Evolutionary conservation across 768 basidiomycete genomes (phyloP).

Genomic region (Paxillus involutus): DNA sequence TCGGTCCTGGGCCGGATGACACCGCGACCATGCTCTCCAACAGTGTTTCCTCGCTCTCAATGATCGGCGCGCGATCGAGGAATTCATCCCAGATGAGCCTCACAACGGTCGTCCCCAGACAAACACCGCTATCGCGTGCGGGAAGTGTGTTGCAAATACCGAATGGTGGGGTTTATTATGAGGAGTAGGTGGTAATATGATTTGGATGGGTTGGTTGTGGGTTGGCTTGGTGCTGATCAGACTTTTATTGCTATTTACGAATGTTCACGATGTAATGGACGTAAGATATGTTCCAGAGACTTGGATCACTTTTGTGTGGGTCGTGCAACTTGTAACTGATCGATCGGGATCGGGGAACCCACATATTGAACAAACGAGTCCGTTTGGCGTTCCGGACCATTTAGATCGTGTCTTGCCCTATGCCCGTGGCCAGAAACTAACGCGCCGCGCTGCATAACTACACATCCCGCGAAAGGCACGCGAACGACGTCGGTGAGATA

Average conservation of each 20-base stretch:
- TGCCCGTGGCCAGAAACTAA: no score
- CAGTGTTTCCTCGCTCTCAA: conserved; percentile 41
- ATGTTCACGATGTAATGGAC: not conserved
- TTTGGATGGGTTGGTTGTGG: not conserved
- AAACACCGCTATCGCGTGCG: conserved; percentile 36
- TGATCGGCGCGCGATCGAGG: conserved; percentile 53
- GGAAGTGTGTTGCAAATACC: conserved; percentile 22
- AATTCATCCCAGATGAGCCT: conserved; percentile 69
- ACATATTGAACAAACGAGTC: no score
- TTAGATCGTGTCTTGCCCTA: no score
- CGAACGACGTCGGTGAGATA: no score
- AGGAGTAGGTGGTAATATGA: not conserved
- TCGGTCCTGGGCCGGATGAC: conserved; percentile 13
- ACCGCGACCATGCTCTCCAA: conserved; percentile 21
- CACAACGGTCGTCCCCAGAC: conserved; percentile 50
- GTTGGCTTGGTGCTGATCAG: not conserved
- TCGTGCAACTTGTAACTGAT: not conserved
- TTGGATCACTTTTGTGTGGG: not conserved
- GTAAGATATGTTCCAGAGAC: not conserved
- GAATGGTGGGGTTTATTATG: not conserved
- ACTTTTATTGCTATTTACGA: not conserved
- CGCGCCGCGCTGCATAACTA: no score
- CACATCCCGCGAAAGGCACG: no score
- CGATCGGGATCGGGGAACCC: no score
- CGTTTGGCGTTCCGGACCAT: no score